Base-by-base conservation (phyloP, 164 flowering plant species). In the Piper longum region DNA sequence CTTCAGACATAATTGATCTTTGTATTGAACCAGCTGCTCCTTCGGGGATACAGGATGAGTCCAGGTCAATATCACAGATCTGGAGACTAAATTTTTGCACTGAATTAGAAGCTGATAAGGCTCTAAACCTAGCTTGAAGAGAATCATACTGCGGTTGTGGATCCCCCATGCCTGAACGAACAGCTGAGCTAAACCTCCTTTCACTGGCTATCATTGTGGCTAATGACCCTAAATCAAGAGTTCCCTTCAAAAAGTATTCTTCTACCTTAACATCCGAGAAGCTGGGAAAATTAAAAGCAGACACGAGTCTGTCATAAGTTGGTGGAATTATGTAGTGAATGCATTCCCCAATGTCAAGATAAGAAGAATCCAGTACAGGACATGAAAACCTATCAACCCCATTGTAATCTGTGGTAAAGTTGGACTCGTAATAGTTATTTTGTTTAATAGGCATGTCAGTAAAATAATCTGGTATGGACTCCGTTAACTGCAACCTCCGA, bases 11-110 rank as follows among this genome's bases (percentile, higher is more conserved):
- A 65, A 93, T 93, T 52, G 82, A 83, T 59, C 97, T 75, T 54
- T 77, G 78, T 75, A 85, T 93, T 36, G 75, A 75, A 74, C 99
- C 99, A 65, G 97, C 97, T 12, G 97, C 91, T 62, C 96, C 99
- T 64, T 93, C 99, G 8, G 99, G 99, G 42, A 90, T 84, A 41
- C 88, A 78, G 54, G 88, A 76, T 17, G 78, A 76, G 67, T 74
- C 80, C 65, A 83, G 68, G 51, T 77, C 88, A 64, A 67, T 61
- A 60, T 93, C 97, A 42, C 85, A 81, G 12, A 90, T 81, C 77
- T 83, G 81, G 39, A 93, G 92, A 71, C 72, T 79, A 75, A 88
- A 93, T 60, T 78, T 84, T 54, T 79, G 88, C 26, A 70, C 76
- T 13, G 82, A 82, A 67, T 81, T 82, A 58, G 77, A 79, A 56